These are phyloP conservation scores for Cutaneotrichosporon dermatis DNA, from an alignment of 1,284 basidiomycete genomes.

Conservation along the genomic window DNA sequence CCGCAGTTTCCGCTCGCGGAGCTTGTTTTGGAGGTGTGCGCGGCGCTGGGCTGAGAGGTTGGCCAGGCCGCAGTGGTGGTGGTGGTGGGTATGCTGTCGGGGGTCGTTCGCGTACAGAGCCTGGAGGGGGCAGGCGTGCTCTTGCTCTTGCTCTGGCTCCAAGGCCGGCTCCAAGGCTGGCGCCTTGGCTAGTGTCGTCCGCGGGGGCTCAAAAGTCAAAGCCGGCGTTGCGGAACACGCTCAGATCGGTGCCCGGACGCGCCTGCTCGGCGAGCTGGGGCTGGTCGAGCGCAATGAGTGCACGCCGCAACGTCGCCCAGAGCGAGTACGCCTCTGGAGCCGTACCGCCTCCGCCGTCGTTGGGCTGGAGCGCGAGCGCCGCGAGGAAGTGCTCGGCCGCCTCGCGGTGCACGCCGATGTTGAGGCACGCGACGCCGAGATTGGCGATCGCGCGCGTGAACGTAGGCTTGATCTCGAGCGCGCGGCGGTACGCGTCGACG, in stretches of 20 bases:
- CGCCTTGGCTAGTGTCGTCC: too few relatives aligned
- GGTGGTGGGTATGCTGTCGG: too few relatives aligned
- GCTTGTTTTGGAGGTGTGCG: too few relatives aligned
- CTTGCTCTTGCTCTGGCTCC: too few relatives aligned
- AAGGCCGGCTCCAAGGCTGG: too few relatives aligned
- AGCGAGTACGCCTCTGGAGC: constrained; percentile 58
- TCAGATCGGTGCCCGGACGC: constrained; percentile 56
- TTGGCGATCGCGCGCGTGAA: constrained; percentile 98
- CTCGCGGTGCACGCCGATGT: constrained; percentile 92
- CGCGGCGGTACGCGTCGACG: constrained; percentile 87
- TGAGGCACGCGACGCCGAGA: constrained; percentile 91
- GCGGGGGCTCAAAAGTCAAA: constrained; percentile 65
- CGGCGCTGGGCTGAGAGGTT: too few relatives aligned
- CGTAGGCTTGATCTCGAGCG: constrained; percentile 86
- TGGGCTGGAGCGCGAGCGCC: constrained; percentile 74
- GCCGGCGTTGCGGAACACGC: constrained; percentile 69
- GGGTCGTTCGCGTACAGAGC: too few relatives aligned
- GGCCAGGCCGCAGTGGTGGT: too few relatives aligned
- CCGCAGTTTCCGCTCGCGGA: too few relatives aligned
- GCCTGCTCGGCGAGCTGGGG: constrained; percentile 55
- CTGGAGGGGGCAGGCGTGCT: too few relatives aligned
- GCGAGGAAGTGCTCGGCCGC: constrained; percentile 95
- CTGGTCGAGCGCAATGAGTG: constrained; percentile 66
- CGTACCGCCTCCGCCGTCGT: constrained; percentile 30
- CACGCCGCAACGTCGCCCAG: constrained; percentile 86